Evolutionary conservation across 352 stramenopile species (phyloP).

Genomic region (Phytopythium cucurbitacearum): DNA sequence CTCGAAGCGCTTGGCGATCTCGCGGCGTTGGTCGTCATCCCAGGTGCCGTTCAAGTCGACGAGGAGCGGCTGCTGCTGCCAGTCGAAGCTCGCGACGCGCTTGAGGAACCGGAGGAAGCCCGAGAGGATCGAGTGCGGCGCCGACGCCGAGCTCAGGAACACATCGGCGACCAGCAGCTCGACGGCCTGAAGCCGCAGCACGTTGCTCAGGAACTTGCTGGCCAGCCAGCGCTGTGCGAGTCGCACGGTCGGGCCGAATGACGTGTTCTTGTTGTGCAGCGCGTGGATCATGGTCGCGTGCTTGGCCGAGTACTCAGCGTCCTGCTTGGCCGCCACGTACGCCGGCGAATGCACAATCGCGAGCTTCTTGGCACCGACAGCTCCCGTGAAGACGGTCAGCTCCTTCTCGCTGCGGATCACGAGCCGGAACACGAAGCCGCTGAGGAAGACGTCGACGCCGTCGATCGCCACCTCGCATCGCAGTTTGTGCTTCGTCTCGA

Average conservation of each 20-base stretch:
- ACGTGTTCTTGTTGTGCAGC: slow-evolving; percentile 73
- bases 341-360: slow-evolving; percentile 55
- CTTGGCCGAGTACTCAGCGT: slow-evolving; percentile 54
- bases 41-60: slow-evolving; percentile 64
- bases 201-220: slow-evolving; percentile 73
- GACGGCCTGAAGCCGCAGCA: slow-evolving; percentile 59
- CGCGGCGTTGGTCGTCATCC: slow-evolving; percentile 57
- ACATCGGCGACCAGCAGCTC: slow-evolving; percentile 78
- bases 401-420: slow-evolving; percentile 81
- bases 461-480: slow-evolving; percentile 73
- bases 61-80: slow-evolving; percentile 63
- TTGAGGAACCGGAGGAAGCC: slow-evolving; percentile 81
- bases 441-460: slow-evolving; percentile 77
- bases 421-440: slow-evolving; percentile 81
- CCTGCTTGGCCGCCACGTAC: slow-evolving; percentile 58
- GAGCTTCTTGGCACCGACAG: slow-evolving; percentile 47
- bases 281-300: slow-evolving; percentile 74
- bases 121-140: slow-evolving; percentile 71
- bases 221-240: slow-evolving; percentile 81
- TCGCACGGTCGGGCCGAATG: slow-evolving; percentile 74
- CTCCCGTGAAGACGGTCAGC: slow-evolving; percentile 54
- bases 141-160: slow-evolving; percentile 49
- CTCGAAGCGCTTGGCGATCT: slow-evolving; percentile 75
- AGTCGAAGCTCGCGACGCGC: slow-evolving; percentile 66
- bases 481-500: slow-evolving; percentile 53